phyloP scores from a whole-genome alignment of 305 asterid genomes.

The Plantago coronopus region DNA sequence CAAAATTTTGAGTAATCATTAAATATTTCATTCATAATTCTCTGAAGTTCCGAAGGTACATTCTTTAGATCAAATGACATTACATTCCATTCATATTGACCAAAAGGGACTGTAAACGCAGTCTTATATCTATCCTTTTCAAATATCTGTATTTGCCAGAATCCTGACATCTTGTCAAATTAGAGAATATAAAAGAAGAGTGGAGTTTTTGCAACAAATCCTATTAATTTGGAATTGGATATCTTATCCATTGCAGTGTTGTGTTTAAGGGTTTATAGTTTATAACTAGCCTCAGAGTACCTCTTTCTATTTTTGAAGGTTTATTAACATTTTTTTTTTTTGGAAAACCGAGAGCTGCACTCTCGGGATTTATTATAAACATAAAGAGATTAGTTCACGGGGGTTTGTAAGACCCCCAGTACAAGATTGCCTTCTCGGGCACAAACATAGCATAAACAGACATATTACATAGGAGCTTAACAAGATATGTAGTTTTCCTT shows the following conservation, averaged over 20 bases:
- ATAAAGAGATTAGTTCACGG: too few species aligned
- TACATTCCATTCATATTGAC: background rate
- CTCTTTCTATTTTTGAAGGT: background rate
- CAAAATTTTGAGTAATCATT: background rate
- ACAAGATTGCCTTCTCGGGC: too few species aligned
- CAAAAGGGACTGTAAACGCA: background rate
- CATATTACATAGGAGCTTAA: too few species aligned
- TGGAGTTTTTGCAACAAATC: background rate
- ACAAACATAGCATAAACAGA: too few species aligned
- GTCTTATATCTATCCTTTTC: conserved; percentile 9
- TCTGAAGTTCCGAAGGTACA: background rate
- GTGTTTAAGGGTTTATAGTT: background rate
- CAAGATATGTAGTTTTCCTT: too few species aligned
- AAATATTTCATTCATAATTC: conserved; percentile 5
- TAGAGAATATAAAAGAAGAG: background rate
- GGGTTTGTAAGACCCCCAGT: too few species aligned
- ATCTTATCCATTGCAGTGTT: background rate
- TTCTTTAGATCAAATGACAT: conserved; percentile 15
- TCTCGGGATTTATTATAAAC: too few species aligned
- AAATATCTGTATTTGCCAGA: conserved; percentile 6
- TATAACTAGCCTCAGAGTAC: background rate
- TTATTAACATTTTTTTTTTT: background rate
- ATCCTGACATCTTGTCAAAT: conserved; percentile 1
- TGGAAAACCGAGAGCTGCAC: too few species aligned
- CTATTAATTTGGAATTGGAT: background rate